Evolutionary conservation across 78 protist genomes (phyloP), one percentile per base, ranked within the genome.

Genomic region (Dictyostelium brefeldianum): DNA sequence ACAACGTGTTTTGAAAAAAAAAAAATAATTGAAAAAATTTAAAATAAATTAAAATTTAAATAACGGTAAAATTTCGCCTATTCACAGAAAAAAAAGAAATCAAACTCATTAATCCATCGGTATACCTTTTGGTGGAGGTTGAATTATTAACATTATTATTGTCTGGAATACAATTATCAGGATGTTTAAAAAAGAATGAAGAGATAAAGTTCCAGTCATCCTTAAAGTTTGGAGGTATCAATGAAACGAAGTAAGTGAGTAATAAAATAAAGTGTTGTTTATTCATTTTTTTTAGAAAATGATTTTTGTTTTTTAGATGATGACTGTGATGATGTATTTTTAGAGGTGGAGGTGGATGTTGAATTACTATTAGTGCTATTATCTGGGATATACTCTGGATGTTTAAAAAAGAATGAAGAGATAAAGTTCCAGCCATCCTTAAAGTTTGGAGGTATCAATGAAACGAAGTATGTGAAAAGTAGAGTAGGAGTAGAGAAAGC

Each of bases 351-450:
- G 9, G 67, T 18, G 1, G 65, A 20, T 9, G 67, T 20, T 3
- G 5, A 3, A 9, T 17, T 57, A 57, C 22, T 57, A 57, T 57
- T 56, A 56, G 10, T 56, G n/a, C 6, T 57, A 57, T n/a, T 57
- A 22, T 22, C 31, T 9, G 14, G 3, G 8, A 22, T 57, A 57
- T 7, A 57, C 8, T 64, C 73, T 11, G 73, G 73, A 14, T 22
- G 43, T 64, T 22, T 27, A 64, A 64, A 64, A 41, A 64, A 64
- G 14, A 64, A 64, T 25, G 78, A 20, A 41, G 50, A 36, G 6
- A 81, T 64, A 46, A 18, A 67, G 17, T 47, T 81, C 89, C 89
- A 73, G 17, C 56, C 53, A 73, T 84, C 91, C 17, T 27, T 41
- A 18, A 84, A 65, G 43, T 84, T 73, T 20, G 91, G 83, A 57